Evolutionary conservation across 768 basidiomycete genomes (phyloP).

Genomic region (Cystofilobasidium macerans): DNA sequence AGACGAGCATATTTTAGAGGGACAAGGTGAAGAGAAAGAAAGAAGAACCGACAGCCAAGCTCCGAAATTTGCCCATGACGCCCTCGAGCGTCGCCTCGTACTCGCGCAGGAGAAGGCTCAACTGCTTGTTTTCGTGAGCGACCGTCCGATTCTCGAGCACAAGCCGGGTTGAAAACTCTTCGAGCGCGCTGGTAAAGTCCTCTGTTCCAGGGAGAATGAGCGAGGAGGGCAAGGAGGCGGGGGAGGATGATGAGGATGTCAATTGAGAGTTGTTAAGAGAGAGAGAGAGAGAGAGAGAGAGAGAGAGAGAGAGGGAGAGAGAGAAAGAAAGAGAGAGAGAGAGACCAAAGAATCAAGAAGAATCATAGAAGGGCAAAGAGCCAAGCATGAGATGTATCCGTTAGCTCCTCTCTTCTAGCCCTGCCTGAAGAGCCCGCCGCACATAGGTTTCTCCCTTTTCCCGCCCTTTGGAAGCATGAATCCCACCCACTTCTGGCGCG

Average conservation of each 20-base stretch:
- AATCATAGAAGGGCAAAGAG: no score
- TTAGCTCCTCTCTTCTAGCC: no score
- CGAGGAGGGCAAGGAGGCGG: neutral
- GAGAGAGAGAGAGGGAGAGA: no score
- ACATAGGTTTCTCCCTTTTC: no score
- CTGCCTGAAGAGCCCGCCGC: no score
- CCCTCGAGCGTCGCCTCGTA: constrained; percentile 90
- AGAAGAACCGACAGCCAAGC: constrained; percentile 58
- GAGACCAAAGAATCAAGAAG: neutral
- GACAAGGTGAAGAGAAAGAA: neutral
- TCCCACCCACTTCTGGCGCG: no score
- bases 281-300: no score
- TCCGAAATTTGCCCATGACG: constrained; percentile 91
- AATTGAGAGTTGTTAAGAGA: no score
- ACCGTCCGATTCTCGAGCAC: constrained; percentile 89
- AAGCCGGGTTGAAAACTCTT: constrained; percentile 75
- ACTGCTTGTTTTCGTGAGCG: constrained; percentile 88
- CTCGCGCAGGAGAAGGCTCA: constrained; percentile 76
- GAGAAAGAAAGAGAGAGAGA: constrained; percentile 2
- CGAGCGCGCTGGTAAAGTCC: constrained; percentile 80
- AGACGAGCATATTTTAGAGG: no score
- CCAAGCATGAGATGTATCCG: no score
- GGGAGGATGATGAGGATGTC: no score
- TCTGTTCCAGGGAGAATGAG: constrained; percentile 47
- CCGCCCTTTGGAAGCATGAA: no score